Base-by-base conservation (phyloP, 352 stramenopile genomes). In the Pythium myriotylum region DNA sequence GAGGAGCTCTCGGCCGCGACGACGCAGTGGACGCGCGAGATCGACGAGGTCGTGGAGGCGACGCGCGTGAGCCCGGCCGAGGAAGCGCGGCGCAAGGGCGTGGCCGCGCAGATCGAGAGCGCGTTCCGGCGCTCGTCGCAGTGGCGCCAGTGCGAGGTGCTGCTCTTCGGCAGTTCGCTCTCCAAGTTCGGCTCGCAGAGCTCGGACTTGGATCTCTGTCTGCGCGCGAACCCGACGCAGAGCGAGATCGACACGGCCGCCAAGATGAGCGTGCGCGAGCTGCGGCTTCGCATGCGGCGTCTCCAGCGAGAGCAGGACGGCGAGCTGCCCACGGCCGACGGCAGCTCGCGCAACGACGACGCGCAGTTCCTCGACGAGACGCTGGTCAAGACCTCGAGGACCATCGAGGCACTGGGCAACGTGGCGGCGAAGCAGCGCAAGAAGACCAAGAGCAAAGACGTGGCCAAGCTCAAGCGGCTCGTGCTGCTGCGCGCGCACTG, bases 191-290 rank as follows among this genome's bases (percentile, higher is more conserved):
- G 86, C 26, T 88, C 86, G 13, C 77, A 74, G 29, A 72, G 55
- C 23, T 95, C 82, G 37, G 86, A 95, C 60, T 52, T 93, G 19
- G 86, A 95, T 62, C 75, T 95, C 70, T 91, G 84, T 57, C 65
- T 92, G 10, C 68, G 88, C 19, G 51, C 73, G 1, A 54, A 63
- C 10, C 61, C 73, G 6, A 35, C 63, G 33, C 45, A 45, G 47
- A 39, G 20, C 19, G 13, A 33, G 16, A 23, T 39, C 12, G 53
- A 62, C 0, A 41, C 52, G 2, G 45, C 4, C 7, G 33, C 62
- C 17, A 70, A 62, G n/a, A 59, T 84, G 33, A 72, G 72, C 4
- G 64, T 53, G 26, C 73, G 76, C 4, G 65, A 86, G 51, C 64
- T 88, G 14, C 77, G 74, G 6, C 67, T 73, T 16, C 59, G 86